Percentiles rank a stretch among this genome's conserved stretches.
phyloP scores from a whole-genome alignment of 495 filamentous ascomycete genomes.

The Podospora pseudoanserina region DNA sequence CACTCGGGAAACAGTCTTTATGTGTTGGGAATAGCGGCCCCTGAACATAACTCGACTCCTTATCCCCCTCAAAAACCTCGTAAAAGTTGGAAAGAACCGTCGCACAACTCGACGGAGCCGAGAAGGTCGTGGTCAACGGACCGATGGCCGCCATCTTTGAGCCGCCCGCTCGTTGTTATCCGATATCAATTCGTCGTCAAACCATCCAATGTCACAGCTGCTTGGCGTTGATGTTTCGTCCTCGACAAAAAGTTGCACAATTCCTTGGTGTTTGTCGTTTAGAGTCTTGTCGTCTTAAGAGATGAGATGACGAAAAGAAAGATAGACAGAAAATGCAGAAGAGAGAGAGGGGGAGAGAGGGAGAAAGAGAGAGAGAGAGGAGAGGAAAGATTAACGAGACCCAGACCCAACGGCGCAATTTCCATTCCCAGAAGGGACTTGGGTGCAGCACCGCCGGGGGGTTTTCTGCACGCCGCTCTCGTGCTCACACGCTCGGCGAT shows the following conservation, averaged over 20 bases:
- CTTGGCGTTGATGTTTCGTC: background rate
- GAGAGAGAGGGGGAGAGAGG: background rate
- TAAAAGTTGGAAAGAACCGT: slow-evolving; percentile 4
- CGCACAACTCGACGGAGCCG: slow-evolving; percentile 29
- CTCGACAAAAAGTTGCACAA: slow-evolving; percentile 2
- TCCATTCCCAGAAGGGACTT: slow-evolving; percentile 1
- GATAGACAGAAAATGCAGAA: background rate
- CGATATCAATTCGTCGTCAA: slow-evolving; percentile 11
- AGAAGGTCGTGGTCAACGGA: slow-evolving; percentile 32
- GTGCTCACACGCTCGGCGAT: slow-evolving; percentile 3
- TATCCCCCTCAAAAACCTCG: slow-evolving; percentile 9
- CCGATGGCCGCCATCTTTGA: slow-evolving; percentile 32
- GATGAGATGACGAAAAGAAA: slow-evolving; percentile 7
- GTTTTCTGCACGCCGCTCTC: slow-evolving; percentile 5
- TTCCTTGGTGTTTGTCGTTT: background rate
- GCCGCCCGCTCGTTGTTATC: slow-evolving; percentile 19
- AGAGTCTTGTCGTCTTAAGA: background rate
- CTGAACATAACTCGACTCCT: slow-evolving; percentile 23
- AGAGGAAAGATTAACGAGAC: background rate
- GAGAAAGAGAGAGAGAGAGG: background rate
- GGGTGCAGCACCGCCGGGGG: background rate
- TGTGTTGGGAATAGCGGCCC: slow-evolving; percentile 27
- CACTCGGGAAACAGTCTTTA: slow-evolving; percentile 28
- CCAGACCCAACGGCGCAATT: slow-evolving; percentile 2
- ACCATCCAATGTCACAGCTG: slow-evolving; percentile 16